These are phyloP conservation scores for Streptanthus diversifolius DNA, from an alignment of 345 rosid species.

Conservation along the genomic window DNA sequence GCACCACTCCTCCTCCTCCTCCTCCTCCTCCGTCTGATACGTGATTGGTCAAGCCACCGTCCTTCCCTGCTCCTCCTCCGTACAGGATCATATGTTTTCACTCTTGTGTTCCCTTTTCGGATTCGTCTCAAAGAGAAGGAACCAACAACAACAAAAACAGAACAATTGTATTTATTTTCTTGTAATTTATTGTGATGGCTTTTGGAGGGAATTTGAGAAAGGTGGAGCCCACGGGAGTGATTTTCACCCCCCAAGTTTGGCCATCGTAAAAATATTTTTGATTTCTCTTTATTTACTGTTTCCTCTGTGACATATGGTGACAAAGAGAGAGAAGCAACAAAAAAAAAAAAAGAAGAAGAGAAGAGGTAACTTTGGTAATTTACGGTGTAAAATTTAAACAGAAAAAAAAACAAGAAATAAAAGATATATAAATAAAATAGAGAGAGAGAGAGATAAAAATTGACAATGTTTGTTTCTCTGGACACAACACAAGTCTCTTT, in stretches of 20 bases:
- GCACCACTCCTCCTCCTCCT: constrained; percentile 21
- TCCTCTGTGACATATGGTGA: constrained; percentile 12
- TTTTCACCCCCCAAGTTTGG: constrained; percentile 21
- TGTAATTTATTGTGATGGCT: background rate
- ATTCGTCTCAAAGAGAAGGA: background rate
- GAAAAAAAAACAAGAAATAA: constrained; percentile 25
- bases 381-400: constrained; percentile 20
- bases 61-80: constrained; percentile 32
- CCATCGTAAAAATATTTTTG: background rate
- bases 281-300: background rate
- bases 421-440: constrained; percentile 13
- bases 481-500: constrained; percentile 26
- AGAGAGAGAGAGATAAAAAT: background rate
- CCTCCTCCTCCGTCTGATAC: constrained; percentile 16
- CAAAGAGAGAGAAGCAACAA: background rate
- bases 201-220: constrained; percentile 8
- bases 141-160: background rate
- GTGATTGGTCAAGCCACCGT: constrained; percentile 27
- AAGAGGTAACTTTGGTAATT: constrained; percentile 19
- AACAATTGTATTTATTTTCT: background rate
- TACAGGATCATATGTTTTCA: constrained; percentile 25
- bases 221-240: constrained; percentile 13
- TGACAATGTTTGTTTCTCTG: constrained; percentile 32
- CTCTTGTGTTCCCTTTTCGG: background rate
- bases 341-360: background rate